Evolutionary conservation across 2,329 filamentous ascomycete species (phyloP).

Genomic region (Fusarium sp.): DNA sequence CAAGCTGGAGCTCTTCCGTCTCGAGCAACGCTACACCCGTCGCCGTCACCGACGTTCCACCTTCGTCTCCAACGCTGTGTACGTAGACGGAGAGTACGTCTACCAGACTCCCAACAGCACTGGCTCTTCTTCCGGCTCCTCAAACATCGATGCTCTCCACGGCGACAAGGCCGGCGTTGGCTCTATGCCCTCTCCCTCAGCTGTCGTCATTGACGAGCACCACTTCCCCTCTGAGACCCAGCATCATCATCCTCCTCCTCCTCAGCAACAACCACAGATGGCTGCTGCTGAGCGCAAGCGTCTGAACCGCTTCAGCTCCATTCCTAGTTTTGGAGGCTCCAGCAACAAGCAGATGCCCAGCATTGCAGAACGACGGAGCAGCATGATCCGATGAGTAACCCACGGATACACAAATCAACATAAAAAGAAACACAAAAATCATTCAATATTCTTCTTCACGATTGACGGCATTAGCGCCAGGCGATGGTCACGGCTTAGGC

Average conservation of each 20-base stretch:
- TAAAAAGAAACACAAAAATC: constrained; percentile 31
- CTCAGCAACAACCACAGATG: constrained; percentile 31
- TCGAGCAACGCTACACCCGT: constrained; percentile 95
- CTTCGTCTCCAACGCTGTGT: constrained; percentile 89
- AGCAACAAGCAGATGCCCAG: constrained; percentile 55
- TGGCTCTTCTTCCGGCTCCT: constrained; percentile 66
- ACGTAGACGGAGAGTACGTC: constrained; percentile 96
- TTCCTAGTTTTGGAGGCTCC: constrained; percentile 64
- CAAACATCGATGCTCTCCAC: constrained; percentile 56
- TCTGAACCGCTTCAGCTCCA: constrained; percentile 68
- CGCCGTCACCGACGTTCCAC: constrained; percentile 88
- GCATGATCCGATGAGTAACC: constrained; percentile 54
- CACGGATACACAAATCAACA: constrained; percentile 24
- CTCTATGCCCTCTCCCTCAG: constrained; percentile 37
- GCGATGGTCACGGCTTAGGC: constrained; percentile 29
- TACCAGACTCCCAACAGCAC: constrained; percentile 75
- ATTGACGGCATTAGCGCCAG: constrained; percentile 46
- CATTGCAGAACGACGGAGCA: constrained; percentile 59
- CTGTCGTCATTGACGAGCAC: constrained; percentile 48
- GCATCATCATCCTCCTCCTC: constrained; percentile 2
- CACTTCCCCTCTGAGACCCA: constrained; percentile 36
- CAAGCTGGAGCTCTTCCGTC: constrained; percentile 89
- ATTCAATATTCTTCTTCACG: constrained; percentile 38
- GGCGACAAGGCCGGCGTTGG: constrained; percentile 50
- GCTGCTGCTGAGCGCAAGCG: constrained; percentile 59